These are phyloP conservation scores for Monilinia polystroma DNA, from an alignment of 2,329 filamentous ascomycete genomes.

Conservation along the genomic window DNA sequence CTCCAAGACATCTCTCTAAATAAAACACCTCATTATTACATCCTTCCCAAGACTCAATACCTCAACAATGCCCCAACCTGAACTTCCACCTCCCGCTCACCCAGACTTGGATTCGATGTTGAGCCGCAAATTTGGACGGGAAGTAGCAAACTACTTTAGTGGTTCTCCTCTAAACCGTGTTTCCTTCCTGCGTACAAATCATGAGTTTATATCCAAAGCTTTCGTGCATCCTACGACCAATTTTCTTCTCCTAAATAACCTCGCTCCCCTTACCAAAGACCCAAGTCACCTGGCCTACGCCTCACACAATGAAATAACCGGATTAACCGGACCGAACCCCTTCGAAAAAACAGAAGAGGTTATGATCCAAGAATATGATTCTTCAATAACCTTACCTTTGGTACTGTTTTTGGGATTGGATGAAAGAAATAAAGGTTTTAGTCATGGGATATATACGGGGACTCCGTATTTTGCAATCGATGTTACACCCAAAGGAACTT, in stretches of 20 bases:
- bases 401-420: slow-evolving; percentile 85
- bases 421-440: slow-evolving; percentile 57
- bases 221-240: slow-evolving; percentile 62
- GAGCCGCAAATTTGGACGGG: slow-evolving; percentile 72
- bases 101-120: slow-evolving; percentile 54
- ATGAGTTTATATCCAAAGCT: slow-evolving; percentile 67
- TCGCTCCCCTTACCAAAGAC: slow-evolving; percentile 67
- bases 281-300: slow-evolving; percentile 65
- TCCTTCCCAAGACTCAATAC: background rate
- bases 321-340: slow-evolving; percentile 68
- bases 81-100: slow-evolving; percentile 39
- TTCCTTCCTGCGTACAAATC: slow-evolving; percentile 72
- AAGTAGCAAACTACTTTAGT: slow-evolving; percentile 81
- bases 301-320: slow-evolving; percentile 64
- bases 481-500: slow-evolving; percentile 68
- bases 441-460: slow-evolving; percentile 67
- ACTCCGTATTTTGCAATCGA: slow-evolving; percentile 88
- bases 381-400: slow-evolving; percentile 62
- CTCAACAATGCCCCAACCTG: slow-evolving; percentile 36
- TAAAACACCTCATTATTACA: background rate
- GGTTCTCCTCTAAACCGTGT: slow-evolving; percentile 76
- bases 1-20: background rate
- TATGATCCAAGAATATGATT: slow-evolving; percentile 71
- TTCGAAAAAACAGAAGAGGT: slow-evolving; percentile 73
- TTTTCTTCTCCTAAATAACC: slow-evolving; percentile 77